These are phyloP conservation scores for Euclidium syriacum DNA, from an alignment of 345 rosid genomes.

Conservation along the genomic window DNA sequence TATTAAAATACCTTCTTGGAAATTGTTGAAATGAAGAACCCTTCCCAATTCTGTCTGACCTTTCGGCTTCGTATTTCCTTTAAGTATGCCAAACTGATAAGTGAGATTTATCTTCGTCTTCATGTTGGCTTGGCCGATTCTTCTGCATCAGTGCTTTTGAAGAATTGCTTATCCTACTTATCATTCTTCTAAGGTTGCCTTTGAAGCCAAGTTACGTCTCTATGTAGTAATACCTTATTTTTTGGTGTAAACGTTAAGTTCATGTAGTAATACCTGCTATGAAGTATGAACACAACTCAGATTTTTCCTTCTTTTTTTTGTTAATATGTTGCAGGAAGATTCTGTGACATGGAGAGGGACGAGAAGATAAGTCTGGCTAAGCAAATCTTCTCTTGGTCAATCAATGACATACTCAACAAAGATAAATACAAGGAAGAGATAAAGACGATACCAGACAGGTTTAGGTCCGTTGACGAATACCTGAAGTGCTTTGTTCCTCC, in stretches of 20 bases:
- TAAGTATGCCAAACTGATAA: background rate
- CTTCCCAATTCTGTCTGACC: background rate
- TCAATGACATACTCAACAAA: slow-evolving; percentile 22
- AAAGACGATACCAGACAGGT: slow-evolving; percentile 28
- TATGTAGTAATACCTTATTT: background rate
- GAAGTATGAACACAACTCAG: background rate
- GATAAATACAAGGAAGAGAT: slow-evolving; percentile 29
- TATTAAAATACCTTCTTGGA: background rate
- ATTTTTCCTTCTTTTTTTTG: background rate
- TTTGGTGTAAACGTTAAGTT: no score
- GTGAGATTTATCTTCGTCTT: background rate
- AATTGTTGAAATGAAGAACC: background rate
- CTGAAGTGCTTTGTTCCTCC: slow-evolving; percentile 25
- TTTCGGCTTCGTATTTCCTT: background rate
- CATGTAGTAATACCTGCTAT: no score
- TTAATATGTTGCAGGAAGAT: background rate
- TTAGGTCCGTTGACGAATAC: slow-evolving; percentile 27
- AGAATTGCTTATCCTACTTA: background rate
- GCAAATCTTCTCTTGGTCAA: slow-evolving; percentile 33
- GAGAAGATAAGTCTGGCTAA: slow-evolving; percentile 4
- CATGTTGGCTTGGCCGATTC: background rate
- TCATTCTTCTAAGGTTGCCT: background rate
- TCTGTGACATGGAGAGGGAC: background rate
- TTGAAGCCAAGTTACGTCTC: background rate
- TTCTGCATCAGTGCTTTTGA: background rate